A percentile compares a stretch with the other conserved stretches of the same genome.
Evolutionary conservation across 805 yeast species (phyloP).

Genomic region (Metschnikowia gruessii): DNA sequence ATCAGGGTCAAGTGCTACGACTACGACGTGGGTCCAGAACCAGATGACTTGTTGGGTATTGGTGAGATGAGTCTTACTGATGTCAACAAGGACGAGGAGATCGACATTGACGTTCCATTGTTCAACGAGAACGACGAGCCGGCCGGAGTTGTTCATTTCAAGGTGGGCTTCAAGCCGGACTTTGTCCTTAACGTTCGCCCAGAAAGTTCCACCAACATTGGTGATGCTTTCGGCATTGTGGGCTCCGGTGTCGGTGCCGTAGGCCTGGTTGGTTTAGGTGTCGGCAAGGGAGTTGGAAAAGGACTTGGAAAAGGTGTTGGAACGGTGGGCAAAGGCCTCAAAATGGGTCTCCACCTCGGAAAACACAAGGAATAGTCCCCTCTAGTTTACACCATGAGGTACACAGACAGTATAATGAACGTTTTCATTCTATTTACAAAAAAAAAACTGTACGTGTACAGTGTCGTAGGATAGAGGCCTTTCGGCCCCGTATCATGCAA

Average conservation of each 20-base stretch:
- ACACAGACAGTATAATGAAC: conserved; percentile 1
- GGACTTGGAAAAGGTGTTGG: conserved; percentile 35
- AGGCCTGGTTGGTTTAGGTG: conserved; percentile 21
- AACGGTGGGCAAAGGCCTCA: conserved; percentile 32
- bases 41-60: conserved; percentile 77
- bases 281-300: conserved; percentile 21
- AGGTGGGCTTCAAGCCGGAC: conserved; percentile 64
- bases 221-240: conserved; percentile 45
- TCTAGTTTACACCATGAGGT: not conserved
- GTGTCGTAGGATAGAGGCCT: not conserved
- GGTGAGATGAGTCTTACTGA: conserved; percentile 56
- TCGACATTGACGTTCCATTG: conserved; percentile 47
- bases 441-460: not conserved
- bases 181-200: conserved; percentile 52
- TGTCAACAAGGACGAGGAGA: conserved; percentile 44
- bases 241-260: conserved; percentile 26
- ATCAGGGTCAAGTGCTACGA: conserved; percentile 64
- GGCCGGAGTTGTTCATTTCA: conserved; percentile 64
- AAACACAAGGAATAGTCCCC: conserved; percentile 5
- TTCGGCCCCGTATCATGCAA: conserved; percentile 1
- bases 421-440: not conserved
- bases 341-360: conserved; percentile 38
- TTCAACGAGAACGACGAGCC: conserved; percentile 42
- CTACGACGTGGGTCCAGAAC: conserved; percentile 92
- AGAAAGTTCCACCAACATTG: conserved; percentile 31